These are phyloP conservation scores for Clausena lansium DNA, from an alignment of 345 rosid genomes.

Conservation along the genomic window DNA sequence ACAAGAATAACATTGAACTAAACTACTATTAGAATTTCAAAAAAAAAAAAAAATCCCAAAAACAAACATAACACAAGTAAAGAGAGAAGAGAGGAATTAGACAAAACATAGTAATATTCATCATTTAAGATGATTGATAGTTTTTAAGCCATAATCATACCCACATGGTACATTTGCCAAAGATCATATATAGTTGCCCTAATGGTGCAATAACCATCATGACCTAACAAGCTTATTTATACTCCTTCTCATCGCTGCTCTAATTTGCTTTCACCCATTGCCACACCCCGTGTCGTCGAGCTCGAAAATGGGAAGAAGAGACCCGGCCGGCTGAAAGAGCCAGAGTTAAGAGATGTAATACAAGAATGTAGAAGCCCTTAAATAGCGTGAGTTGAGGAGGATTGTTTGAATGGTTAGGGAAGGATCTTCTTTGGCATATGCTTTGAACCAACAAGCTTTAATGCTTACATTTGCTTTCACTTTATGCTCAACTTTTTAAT, in stretches of 20 bases:
- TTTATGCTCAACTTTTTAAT: constrained; percentile 7
- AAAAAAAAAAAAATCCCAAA: too few species aligned
- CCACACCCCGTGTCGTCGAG: background rate
- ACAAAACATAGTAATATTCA: background rate
- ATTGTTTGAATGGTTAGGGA: constrained; percentile 16
- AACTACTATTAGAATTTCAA: too few species aligned
- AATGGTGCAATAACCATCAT: constrained; percentile 23
- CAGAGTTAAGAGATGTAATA: background rate
- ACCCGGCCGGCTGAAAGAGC: background rate
- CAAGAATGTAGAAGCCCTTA: background rate
- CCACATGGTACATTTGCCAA: constrained; percentile 29
- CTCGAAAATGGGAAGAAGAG: background rate
- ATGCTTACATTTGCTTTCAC: constrained; percentile 1
- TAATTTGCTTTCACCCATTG: background rate
- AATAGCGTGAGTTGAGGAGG: background rate
- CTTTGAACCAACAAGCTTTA: constrained; percentile 20
- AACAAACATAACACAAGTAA: too few species aligned
- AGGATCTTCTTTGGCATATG: constrained; percentile 47
- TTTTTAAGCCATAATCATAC: background rate
- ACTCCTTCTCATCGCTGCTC: background rate
- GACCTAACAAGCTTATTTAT: constrained; percentile 16
- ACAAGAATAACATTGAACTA: too few species aligned
- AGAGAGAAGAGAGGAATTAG: too few species aligned
- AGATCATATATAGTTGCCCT: constrained; percentile 51
- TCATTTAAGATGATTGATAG: background rate